Evolutionary conservation across 345 rosid genomes (phyloP).

Genomic region (Aquilaria yunnanensis): DNA sequence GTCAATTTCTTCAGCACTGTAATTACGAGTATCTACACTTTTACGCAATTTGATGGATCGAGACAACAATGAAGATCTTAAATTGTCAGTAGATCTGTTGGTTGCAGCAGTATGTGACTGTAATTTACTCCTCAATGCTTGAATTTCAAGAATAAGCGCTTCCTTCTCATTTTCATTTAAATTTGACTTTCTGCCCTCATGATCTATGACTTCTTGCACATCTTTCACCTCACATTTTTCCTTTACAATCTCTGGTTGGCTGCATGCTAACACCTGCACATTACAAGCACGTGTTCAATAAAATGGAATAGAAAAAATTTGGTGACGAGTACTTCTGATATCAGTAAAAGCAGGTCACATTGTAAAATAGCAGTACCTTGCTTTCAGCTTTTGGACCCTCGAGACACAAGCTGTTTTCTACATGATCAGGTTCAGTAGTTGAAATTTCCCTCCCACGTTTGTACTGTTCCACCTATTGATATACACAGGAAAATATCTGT

Average conservation of each 20-base stretch:
- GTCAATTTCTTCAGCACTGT: constrained; percentile 54
- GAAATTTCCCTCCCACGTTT: constrained; percentile 31
- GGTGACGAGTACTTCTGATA: constrained; percentile 2
- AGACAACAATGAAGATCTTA: constrained; percentile 70
- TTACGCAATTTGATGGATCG: constrained; percentile 56
- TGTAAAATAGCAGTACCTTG: constrained; percentile 23
- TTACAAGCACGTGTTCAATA: neutral
- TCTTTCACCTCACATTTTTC: constrained; percentile 46
- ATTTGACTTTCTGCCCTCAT: constrained; percentile 8
- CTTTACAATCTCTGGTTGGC: constrained; percentile 21
- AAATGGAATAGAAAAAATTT: constrained; percentile 4
- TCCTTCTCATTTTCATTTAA: constrained; percentile 63
- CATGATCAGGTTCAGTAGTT: constrained; percentile 13
- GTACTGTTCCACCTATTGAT: constrained; percentile 53
- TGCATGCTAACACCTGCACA: neutral
- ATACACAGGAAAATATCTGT: neutral
- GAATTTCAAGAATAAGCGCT: constrained; percentile 73
- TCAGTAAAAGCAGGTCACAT: constrained; percentile 2
- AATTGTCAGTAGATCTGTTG: constrained; percentile 51
- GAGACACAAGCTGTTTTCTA: no score
- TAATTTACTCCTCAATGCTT: constrained; percentile 56
- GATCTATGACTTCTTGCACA: constrained; percentile 33
- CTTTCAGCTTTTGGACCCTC: constrained; percentile 24
- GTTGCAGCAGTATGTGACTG: constrained; percentile 37
- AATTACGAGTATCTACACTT: constrained; percentile 34